Percentiles rank a stretch among this genome's conserved stretches.
phyloP scores from a whole-genome alignment of 805 yeast species.

The Pichia deserticola region DNA sequence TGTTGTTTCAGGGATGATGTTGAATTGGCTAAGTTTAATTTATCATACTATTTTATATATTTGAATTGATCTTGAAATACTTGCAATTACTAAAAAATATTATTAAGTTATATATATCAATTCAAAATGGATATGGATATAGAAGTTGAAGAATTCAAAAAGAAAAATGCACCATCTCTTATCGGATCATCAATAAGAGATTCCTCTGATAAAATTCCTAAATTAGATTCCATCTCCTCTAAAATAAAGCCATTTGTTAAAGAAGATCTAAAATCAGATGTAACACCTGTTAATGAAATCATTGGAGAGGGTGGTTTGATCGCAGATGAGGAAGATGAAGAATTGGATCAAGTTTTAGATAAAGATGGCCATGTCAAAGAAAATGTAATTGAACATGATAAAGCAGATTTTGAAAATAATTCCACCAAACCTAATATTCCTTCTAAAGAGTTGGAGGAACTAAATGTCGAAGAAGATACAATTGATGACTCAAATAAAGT shows the following conservation, averaged over 20 bases:
- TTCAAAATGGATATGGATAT: slow-evolving; percentile 41
- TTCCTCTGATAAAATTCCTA: slow-evolving; percentile 12
- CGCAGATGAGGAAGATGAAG: slow-evolving; percentile 51
- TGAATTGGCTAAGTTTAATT: too few relatives aligned
- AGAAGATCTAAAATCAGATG: slow-evolving; percentile 26
- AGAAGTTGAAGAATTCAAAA: slow-evolving; percentile 47
- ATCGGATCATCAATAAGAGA: slow-evolving; percentile 42
- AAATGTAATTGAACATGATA: slow-evolving; percentile 29
- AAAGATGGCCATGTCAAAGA: slow-evolving; percentile 46
- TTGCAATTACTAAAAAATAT: too few relatives aligned
- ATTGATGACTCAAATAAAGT: slow-evolving; percentile 8
- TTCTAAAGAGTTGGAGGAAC: background rate
- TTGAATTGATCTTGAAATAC: too few relatives aligned
- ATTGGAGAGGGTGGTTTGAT: slow-evolving; percentile 44
- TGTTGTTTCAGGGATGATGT: background rate
- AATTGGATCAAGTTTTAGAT: slow-evolving; percentile 44
- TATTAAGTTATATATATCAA: background rate
- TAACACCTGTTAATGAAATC: slow-evolving; percentile 28
- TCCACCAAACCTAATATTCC: background rate
- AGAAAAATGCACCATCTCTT: slow-evolving; percentile 40
- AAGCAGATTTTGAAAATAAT: background rate
- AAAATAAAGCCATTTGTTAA: slow-evolving; percentile 34
- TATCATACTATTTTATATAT: too few relatives aligned
- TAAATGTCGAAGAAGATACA: slow-evolving; percentile 1
- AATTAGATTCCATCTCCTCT: slow-evolving; percentile 1